These are phyloP conservation scores for Chaetomiaceae sp. DNA, from an alignment of 2,329 filamentous ascomycete species.

Conservation along the genomic window DNA sequence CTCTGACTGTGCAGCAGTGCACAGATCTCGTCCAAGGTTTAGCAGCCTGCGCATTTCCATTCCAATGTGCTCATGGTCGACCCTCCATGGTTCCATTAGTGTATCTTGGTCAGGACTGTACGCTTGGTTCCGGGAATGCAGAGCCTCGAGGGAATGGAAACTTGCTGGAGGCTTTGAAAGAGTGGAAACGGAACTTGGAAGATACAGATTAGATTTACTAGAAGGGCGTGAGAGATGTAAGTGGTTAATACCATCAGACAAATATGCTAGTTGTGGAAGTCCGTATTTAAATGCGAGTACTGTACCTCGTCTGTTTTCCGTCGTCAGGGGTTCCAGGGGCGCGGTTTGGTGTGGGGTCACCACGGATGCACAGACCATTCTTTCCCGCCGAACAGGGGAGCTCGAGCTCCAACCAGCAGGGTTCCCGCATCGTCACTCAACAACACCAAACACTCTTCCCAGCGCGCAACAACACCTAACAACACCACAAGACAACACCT, in stretches of 20 bases:
- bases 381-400: background rate
- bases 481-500: background rate
- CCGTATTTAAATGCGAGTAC: no score
- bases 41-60: conserved; percentile 65
- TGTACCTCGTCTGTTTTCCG: no score
- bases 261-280: no score
- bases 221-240: no score
- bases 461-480: background rate
- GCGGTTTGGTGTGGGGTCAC: background rate
- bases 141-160: background rate
- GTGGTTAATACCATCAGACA: no score
- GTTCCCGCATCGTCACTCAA: conserved; percentile 12
- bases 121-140: background rate
- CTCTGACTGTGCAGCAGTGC: conserved; percentile 56
- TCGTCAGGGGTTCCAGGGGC: no score
- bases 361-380: background rate
- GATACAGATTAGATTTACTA: background rate
- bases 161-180: conserved; percentile 12
- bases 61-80: conserved; percentile 78
- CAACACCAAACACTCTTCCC: background rate
- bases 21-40: conserved; percentile 51
- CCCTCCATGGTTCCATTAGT: conserved; percentile 62
- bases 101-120: conserved; percentile 38
- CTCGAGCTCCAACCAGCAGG: conserved; percentile 20
- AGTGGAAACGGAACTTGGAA: conserved; percentile 4